Conservation (phyloP, 2,329 filamentous ascomycete genomes). For the Talaromyces sp. region DNA sequence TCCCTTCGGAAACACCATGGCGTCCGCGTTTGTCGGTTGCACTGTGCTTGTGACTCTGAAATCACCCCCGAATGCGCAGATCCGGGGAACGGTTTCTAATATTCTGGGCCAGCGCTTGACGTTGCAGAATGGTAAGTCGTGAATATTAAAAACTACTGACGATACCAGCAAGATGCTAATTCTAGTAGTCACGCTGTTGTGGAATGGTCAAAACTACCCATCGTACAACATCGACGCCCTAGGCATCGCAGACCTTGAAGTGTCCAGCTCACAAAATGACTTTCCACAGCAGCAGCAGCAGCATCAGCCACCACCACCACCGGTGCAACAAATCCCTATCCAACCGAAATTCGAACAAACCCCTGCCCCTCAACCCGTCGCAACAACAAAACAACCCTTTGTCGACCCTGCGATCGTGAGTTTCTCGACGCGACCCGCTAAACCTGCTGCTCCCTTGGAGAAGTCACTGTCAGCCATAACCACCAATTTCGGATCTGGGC, state of each 20-base stretch:
- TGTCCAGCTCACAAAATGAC: slow-evolving; percentile 32
- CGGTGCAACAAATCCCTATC: background rate
- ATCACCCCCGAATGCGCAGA: slow-evolving; percentile 58
- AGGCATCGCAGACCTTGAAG: slow-evolving; percentile 56
- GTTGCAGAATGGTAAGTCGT: slow-evolving; percentile 64
- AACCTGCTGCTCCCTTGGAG: slow-evolving; percentile 1
- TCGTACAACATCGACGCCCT: slow-evolving; percentile 55
- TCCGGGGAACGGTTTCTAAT: slow-evolving; percentile 67
- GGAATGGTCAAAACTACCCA: slow-evolving; percentile 49
- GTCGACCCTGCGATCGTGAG: slow-evolving; percentile 82
- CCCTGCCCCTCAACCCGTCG: slow-evolving; percentile 1
- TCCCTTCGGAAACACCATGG: slow-evolving; percentile 46
- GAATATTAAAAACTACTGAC: background rate
- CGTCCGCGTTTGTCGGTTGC: slow-evolving; percentile 68
- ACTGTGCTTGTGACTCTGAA: slow-evolving; percentile 70
- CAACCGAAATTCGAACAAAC: background rate
- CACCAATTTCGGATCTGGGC: background rate
- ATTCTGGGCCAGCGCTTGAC: slow-evolving; percentile 67
- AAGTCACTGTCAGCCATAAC: slow-evolving; percentile 7
- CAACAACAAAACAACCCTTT: slow-evolving; percentile 46
- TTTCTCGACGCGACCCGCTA: slow-evolving; percentile 41
- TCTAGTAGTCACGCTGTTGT: slow-evolving; percentile 41
- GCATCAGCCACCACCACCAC: slow-evolving; percentile 1
- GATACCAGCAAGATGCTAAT: slow-evolving; percentile 21
- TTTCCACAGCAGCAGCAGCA: slow-evolving; percentile 5